Percentiles rank a stretch among this genome's conserved stretches.
Conservation (phyloP, 208 protist genomes). For the Jaenimonas drosophilae region DNA sequence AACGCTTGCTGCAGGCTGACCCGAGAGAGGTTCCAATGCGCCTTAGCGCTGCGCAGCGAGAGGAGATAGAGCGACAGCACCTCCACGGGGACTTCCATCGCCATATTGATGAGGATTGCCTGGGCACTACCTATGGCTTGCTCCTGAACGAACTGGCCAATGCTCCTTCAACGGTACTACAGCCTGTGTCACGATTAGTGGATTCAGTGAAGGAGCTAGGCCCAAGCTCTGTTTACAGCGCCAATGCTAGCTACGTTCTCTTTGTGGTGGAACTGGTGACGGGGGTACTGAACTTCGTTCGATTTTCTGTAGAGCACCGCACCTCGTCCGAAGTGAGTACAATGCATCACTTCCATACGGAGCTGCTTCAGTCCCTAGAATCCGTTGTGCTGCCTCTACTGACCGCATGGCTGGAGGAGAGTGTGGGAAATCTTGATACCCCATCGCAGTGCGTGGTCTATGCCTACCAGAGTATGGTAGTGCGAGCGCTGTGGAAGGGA, state of each 20-base stretch:
- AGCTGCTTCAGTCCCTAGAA: slow-evolving; percentile 22
- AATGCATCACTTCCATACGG: slow-evolving; percentile 10
- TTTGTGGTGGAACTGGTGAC: slow-evolving; percentile 50
- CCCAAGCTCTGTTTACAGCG: slow-evolving; percentile 64
- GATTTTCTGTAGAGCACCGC: slow-evolving; percentile 13
- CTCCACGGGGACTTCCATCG: slow-evolving; percentile 24
- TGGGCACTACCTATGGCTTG: slow-evolving; percentile 72
- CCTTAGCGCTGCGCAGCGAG: slow-evolving; percentile 35
- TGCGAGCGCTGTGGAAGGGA: slow-evolving; percentile 40
- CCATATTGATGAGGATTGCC: slow-evolving; percentile 28
- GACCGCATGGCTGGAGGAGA: slow-evolving; percentile 40
- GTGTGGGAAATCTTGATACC: slow-evolving; percentile 48
- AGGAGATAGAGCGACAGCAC: slow-evolving; percentile 14
- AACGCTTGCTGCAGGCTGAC: slow-evolving; percentile 12
- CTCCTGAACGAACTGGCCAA: slow-evolving; percentile 79
- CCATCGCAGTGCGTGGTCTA: slow-evolving; percentile 63
- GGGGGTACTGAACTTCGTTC: slow-evolving; percentile 42
- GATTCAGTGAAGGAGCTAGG: slow-evolving; percentile 35
- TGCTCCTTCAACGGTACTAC: slow-evolving; percentile 43
- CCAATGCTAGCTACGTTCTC: slow-evolving; percentile 63
- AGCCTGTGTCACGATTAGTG: slow-evolving; percentile 31
- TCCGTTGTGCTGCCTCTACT: slow-evolving; percentile 24
- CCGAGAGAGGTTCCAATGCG: slow-evolving; percentile 53
- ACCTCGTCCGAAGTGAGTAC: slow-evolving; percentile 5
- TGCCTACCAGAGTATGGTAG: slow-evolving; percentile 36